A percentile compares a stretch with the other conserved stretches of the same genome.
Evolutionary conservation across 805 yeast species (phyloP).

Genomic region (Suhomyces pyralidae): DNA sequence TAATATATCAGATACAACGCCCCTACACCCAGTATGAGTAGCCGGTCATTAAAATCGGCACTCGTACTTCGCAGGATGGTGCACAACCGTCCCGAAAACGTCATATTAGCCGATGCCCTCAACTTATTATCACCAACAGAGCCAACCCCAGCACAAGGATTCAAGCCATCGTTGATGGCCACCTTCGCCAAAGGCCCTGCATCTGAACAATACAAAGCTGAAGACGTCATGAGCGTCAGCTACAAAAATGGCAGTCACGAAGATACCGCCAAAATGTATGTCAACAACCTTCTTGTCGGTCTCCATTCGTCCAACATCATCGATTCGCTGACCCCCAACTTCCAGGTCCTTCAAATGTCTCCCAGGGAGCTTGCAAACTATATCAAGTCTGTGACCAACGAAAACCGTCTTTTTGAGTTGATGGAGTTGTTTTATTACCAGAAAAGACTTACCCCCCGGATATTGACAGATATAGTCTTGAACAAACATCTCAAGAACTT

Average conservation of each 20-base stretch:
- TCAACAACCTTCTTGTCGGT: slow-evolving; percentile 24
- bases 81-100: slow-evolving; percentile 10
- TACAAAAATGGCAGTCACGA: slow-evolving; percentile 1
- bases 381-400: slow-evolving; percentile 13
- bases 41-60: not conserved
- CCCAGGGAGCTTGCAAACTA: slow-evolving; percentile 17
- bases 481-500: slow-evolving; percentile 20
- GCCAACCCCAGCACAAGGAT: slow-evolving; percentile 7
- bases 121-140: slow-evolving; percentile 30
- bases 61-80: not conserved
- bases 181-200: slow-evolving; percentile 34
- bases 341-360: slow-evolving; percentile 15
- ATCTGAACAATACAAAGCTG: slow-evolving; percentile 23
- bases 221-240: slow-evolving; percentile 6
- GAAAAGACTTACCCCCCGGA: slow-evolving; percentile 21
- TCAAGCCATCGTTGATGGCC: slow-evolving; percentile 33
- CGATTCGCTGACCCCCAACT: slow-evolving; percentile 6
- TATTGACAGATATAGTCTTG: slow-evolving; percentile 25
- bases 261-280: slow-evolving; percentile 5
- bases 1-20: too few relatives aligned
- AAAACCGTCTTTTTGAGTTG: slow-evolving; percentile 11
- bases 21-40: not conserved
- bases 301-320: slow-evolving; percentile 15
- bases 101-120: slow-evolving; percentile 34
- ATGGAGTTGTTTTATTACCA: slow-evolving; percentile 24